phyloP scores from a whole-genome alignment of 2,329 filamentous ascomycete genomes.

The Fusarium foetens region DNA sequence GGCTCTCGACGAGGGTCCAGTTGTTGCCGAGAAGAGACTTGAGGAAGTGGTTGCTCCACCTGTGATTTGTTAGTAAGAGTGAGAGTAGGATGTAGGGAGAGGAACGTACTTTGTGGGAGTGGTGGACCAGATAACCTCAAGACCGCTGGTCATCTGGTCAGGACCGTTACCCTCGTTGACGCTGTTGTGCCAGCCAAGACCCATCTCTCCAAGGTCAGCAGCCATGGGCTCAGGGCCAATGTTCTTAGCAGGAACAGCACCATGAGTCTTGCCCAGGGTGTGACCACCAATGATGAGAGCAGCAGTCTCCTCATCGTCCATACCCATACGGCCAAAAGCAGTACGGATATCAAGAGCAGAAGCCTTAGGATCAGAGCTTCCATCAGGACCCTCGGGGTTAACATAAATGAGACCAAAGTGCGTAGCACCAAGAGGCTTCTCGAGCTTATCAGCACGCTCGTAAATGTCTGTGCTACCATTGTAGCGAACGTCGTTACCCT shows the following conservation, averaged over 20 bases:
- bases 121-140: constrained; percentile 83
- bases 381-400: constrained; percentile 82
- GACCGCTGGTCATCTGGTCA: constrained; percentile 78
- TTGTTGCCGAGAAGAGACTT: constrained; percentile 82
- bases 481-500: constrained; percentile 78
- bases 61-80: constrained; percentile 7
- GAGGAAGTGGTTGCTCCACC: constrained; percentile 78
- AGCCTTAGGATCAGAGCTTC: constrained; percentile 74
- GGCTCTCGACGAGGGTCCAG: constrained; percentile 80
- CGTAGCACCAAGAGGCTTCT: constrained; percentile 73
- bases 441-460: constrained; percentile 66
- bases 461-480: constrained; percentile 64
- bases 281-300: constrained; percentile 83
- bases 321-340: constrained; percentile 82
- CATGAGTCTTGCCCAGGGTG: constrained; percentile 84
- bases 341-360: constrained; percentile 77
- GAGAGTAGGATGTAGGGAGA: rapidly evolving
- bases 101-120: constrained; percentile 68
- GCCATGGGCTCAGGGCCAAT: constrained; percentile 75
- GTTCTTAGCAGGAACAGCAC: constrained; percentile 70
- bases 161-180: constrained; percentile 74
- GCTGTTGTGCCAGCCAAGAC: constrained; percentile 77
- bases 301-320: constrained; percentile 85
- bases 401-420: constrained; percentile 79
- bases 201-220: constrained; percentile 72